Conservation (phyloP, 345 rosid genomes). For the Erucastrum elatum region DNA sequence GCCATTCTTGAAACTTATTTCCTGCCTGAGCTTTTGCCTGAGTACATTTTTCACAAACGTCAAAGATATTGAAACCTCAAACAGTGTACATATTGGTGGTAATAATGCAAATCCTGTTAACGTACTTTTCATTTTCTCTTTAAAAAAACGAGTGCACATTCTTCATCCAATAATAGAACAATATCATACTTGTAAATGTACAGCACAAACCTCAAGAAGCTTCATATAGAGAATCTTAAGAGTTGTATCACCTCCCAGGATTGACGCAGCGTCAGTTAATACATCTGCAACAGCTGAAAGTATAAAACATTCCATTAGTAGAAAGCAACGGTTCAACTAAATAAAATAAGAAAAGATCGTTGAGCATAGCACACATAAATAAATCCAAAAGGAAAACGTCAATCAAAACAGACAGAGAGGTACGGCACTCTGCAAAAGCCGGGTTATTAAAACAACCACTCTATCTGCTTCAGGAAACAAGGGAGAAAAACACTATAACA, state of each 20-base stretch:
- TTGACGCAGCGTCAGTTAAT: conserved; percentile 84
- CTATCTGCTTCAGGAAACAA: conserved; percentile 15
- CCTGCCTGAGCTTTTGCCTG: conserved; percentile 80
- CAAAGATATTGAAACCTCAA: conserved; percentile 15
- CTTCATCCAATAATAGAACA: background rate
- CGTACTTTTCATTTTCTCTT: background rate
- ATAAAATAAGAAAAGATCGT: conserved; percentile 14
- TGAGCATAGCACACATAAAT: background rate
- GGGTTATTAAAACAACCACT: conserved; percentile 23
- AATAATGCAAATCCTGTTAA: background rate
- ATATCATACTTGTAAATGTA: conserved; percentile 6
- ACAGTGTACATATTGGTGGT: conserved; percentile 8
- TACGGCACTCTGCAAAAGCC: conserved; percentile 8
- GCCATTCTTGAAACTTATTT: conserved; percentile 73
- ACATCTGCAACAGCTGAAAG: conserved; percentile 95
- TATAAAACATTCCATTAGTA: conserved; percentile 48
- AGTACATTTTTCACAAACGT: conserved; percentile 22
- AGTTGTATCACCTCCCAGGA: conserved; percentile 86
- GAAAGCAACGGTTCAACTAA: conserved; percentile 4
- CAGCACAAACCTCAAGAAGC: conserved; percentile 74
- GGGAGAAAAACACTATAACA: background rate
- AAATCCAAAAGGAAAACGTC: background rate
- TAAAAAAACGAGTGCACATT: conserved; percentile 1
- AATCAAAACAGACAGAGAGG: conserved; percentile 10
- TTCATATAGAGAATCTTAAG: conserved; percentile 81